Percentiles rank a stretch among this genome's conserved stretches.
Evolutionary conservation across 768 basidiomycete species (phyloP).

Genomic region (Mycena galopus): DNA sequence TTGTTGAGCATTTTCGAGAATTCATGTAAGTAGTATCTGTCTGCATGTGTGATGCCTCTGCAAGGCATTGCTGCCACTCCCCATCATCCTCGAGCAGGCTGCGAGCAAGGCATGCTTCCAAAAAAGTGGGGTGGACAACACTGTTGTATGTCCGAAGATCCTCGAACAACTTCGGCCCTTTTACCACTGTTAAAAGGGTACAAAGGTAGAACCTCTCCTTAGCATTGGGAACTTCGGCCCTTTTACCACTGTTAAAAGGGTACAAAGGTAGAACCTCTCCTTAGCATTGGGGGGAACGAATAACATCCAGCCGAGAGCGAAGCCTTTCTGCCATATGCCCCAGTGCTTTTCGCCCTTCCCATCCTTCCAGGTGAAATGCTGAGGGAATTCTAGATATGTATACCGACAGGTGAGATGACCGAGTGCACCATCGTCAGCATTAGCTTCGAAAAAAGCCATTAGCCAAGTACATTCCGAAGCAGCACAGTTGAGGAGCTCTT

Average conservation of each 20-base stretch:
- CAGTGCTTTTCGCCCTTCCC: slow-evolving; percentile 20
- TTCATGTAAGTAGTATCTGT: too few species aligned
- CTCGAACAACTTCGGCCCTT: slow-evolving; percentile 48
- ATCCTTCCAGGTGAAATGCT: slow-evolving; percentile 43
- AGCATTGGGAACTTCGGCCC: slow-evolving; percentile 47
- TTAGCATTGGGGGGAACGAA: slow-evolving; percentile 45
- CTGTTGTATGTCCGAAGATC: slow-evolving; percentile 42
- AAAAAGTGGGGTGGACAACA: slow-evolving; percentile 44
- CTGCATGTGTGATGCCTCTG: slow-evolving; percentile 54
- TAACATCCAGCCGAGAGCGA: slow-evolving; percentile 49
- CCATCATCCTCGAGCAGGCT: slow-evolving; percentile 63
- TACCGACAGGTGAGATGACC: slow-evolving; percentile 26
- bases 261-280: slow-evolving; percentile 55
- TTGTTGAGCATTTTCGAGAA: too few species aligned
- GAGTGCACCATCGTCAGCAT: slow-evolving; percentile 30
- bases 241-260: slow-evolving; percentile 53
- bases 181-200: slow-evolving; percentile 53
- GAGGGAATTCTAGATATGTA: slow-evolving; percentile 52
- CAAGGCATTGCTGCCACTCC: slow-evolving; percentile 57
- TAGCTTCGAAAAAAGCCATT: slow-evolving; percentile 49
- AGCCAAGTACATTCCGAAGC: slow-evolving; percentile 38
- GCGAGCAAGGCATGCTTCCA: slow-evolving; percentile 55
- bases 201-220: slow-evolving; percentile 56
- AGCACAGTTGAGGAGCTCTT: slow-evolving; percentile 26
- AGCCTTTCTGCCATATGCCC: slow-evolving; percentile 24